Percentiles rank a stretch among this genome's conserved stretches.
Conservation (phyloP, 2,329 filamentous ascomycete genomes). For the Fusarium nodosum region DNA sequence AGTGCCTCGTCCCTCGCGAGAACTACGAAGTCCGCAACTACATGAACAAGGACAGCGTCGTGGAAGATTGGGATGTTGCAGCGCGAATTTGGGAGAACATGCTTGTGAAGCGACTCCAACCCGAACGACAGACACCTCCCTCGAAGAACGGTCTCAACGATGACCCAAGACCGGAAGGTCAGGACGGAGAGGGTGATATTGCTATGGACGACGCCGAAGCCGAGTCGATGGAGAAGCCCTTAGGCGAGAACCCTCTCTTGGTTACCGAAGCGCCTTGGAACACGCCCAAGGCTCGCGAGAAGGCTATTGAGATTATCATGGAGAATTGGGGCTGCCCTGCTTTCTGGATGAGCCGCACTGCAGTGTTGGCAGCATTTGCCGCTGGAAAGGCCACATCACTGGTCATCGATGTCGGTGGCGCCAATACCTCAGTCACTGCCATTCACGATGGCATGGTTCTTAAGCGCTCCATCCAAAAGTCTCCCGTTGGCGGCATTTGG, state of each 20-base stretch:
- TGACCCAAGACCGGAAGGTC: slow-evolving; percentile 66
- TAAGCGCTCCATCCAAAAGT: slow-evolving; percentile 89
- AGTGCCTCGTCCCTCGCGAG: slow-evolving; percentile 82
- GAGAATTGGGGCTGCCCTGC: slow-evolving; percentile 96
- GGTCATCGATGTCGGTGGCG: slow-evolving; percentile 91
- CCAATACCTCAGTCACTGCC: slow-evolving; percentile 88
- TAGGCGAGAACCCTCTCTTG: slow-evolving; percentile 90
- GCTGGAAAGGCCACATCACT: slow-evolving; percentile 93
- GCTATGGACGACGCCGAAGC: slow-evolving; percentile 65
- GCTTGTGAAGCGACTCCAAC: slow-evolving; percentile 89
- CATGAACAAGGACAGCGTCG: slow-evolving; percentile 87
- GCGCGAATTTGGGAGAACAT: slow-evolving; percentile 92
- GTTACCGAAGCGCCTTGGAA: slow-evolving; percentile 98
- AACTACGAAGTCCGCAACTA: slow-evolving; percentile 91
- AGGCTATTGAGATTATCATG: slow-evolving; percentile 95
- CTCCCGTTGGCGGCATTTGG: slow-evolving; percentile 88
- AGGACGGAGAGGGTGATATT: slow-evolving; percentile 73
- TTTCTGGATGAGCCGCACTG: slow-evolving; percentile 91
- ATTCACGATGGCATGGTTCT: slow-evolving; percentile 96
- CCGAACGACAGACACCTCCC: slow-evolving; percentile 76
- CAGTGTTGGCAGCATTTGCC: slow-evolving; percentile 91
- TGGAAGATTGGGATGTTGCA: slow-evolving; percentile 96
- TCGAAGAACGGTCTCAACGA: slow-evolving; percentile 85
- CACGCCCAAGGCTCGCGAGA: slow-evolving; percentile 86
- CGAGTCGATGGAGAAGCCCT: slow-evolving; percentile 76